Evolutionary conservation across 768 basidiomycete genomes (phyloP).

Genomic region (Amanita brunnescens): DNA sequence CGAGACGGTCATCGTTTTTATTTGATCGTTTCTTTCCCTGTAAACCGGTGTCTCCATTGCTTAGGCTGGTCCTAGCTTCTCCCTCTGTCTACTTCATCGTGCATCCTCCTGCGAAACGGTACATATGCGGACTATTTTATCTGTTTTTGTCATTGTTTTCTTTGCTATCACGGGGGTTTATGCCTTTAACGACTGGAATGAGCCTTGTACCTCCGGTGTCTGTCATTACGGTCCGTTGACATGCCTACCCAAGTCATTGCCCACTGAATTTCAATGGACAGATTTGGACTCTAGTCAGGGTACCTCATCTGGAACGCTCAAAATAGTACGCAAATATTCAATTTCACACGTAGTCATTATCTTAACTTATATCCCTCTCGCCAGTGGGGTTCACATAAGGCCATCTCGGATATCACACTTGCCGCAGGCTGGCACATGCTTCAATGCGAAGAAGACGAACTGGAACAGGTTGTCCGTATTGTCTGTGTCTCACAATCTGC

Average conservation of each 20-base stretch:
- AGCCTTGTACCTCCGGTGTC: slow-evolving; percentile 10
- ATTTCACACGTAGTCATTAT: neutral
- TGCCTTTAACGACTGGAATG: slow-evolving; percentile 13
- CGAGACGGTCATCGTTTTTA: neutral
- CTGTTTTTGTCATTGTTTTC: neutral
- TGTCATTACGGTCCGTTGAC: slow-evolving; percentile 12
- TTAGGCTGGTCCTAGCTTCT: neutral
- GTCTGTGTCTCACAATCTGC: slow-evolving; percentile 20
- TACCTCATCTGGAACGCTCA: neutral
- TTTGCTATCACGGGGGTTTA: neutral
- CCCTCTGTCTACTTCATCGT: neutral
- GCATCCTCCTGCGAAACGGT: neutral
- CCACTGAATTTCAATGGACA: neutral
- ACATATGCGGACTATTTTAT: neutral
- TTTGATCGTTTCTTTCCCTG: neutral
- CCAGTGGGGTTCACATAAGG: slow-evolving; percentile 16
- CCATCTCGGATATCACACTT: slow-evolving; percentile 29
- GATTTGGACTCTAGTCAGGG: neutral
- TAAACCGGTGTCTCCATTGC: neutral
- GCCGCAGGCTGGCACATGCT: slow-evolving; percentile 33
- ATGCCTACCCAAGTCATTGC: neutral
- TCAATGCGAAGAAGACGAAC: slow-evolving; percentile 22
- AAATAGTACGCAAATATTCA: neutral
- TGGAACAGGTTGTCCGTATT: slow-evolving; percentile 25
- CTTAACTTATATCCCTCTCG: neutral